Base-by-base conservation (phyloP, 2,329 filamentous ascomycete genomes). In the Microsporum canis region DNA sequence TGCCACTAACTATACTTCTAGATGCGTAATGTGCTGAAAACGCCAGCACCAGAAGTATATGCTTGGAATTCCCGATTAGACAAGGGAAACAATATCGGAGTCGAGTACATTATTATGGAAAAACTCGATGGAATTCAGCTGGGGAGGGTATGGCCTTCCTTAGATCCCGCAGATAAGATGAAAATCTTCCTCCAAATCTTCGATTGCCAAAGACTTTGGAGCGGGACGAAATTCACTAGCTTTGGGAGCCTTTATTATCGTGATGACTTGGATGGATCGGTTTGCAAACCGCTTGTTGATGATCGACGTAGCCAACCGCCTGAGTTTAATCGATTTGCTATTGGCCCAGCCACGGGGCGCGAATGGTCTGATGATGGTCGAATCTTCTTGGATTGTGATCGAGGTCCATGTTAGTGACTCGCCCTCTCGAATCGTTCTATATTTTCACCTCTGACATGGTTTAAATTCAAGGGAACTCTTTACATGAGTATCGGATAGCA, bases 301-400 rank as follows among this genome's bases (percentile, higher is more conserved):
- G 55, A 57, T n/a, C 12, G 23, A 39, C 34, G 27, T 27, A 23
- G 34, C n/a, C 34, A 12, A 29, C 29, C 34, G 7, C 5, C 10
- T 8, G 10, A 23, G n/a, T 41, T 57, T 49, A 29, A 49, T 33
- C 61, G 60, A 51, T 77, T 75, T 63, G 67, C 69, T 27, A 63
- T 78, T 57, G 76, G 75, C 7, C 75, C 72, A 3, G 69, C 71
- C 27, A 70, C 68, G 57, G 70, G 68, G 39, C 68, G 72, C 49
- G 67, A 70, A 57, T 70, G 61, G 56, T 60, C 70, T 39, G 71
- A 76, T 60, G 62, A 70, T 57, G 69, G 70, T 4, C 68, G 73
- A 63, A 67, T 61, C 29, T 58, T 51, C 34, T 60, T 75, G 57
- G 53, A 66, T 6, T 70, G 69, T 58, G 69, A 75, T 58, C 63